Conservation (phyloP, 2,329 filamentous ascomycete genomes). For the Cordyceps fumosorosea region DNA sequence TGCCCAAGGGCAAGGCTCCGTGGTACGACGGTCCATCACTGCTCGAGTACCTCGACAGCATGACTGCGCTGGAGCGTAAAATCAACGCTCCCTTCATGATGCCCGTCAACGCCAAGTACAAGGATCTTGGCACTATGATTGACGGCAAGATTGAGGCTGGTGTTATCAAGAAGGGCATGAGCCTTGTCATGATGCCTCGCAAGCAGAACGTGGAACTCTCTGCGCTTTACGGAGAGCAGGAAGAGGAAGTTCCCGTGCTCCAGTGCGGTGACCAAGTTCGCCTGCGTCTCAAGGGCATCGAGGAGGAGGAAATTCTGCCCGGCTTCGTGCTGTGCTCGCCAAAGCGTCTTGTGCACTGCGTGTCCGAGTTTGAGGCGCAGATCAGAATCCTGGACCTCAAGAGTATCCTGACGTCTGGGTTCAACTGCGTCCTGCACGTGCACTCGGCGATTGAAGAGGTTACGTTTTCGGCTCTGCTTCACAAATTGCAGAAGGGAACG, state of each 20-base stretch:
- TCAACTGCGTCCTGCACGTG: conserved; percentile 96
- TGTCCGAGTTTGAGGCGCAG: conserved; percentile 87
- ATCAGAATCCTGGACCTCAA: conserved; percentile 93
- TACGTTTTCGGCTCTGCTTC: conserved; percentile 78
- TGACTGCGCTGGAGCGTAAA: conserved; percentile 91
- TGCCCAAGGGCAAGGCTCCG: conserved; percentile 66
- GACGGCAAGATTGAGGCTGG: conserved; percentile 97
- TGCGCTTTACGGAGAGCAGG: conserved; percentile 88
- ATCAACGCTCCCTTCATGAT: conserved; percentile 99
- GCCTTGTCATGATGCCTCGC: conserved; percentile 92
- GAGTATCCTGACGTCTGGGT: conserved; percentile 87
- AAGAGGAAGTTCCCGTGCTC: conserved; percentile 77
- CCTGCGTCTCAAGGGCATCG: conserved; percentile 83
- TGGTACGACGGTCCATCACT: conserved; percentile 90
- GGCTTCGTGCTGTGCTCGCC: conserved; percentile 95
- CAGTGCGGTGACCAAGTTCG: conserved; percentile 94
- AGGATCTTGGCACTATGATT: conserved; percentile 93
- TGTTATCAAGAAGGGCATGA: conserved; percentile 84
- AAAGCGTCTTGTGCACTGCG: conserved; percentile 88
- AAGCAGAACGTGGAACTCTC: conserved; percentile 72
- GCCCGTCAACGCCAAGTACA: conserved; percentile 92
- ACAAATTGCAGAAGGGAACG: conserved; percentile 94
- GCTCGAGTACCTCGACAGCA: conserved; percentile 89
- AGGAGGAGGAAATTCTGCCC: conserved; percentile 94
- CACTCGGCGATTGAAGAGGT: conserved; percentile 98